Evolutionary conservation across 2,329 filamentous ascomycete species (phyloP), one percentile per base, ranked within the genome.

Genomic region (Lecanicillium sp.): DNA sequence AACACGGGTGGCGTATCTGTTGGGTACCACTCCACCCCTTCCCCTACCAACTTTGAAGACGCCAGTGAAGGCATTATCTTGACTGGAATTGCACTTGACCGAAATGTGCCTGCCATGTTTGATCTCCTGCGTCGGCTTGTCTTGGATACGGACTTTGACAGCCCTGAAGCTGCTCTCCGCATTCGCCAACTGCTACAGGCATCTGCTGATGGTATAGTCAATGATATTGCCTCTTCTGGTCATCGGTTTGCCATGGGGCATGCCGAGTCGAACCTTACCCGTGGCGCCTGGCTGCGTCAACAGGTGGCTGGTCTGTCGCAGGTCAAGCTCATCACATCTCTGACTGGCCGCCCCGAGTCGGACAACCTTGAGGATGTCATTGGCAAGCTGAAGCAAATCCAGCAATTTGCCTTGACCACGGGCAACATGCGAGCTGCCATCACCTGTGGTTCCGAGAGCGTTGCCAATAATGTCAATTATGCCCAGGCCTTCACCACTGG

Each of bases 1-100:
- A 94, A 94, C 65, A 96, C 92, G 2, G 92, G 92, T 15, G 92
- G 92, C 9, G 76, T 98, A 28, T 85, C 81, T 3, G 80, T 94
- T 13, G 80, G 83, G 2, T 89, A 95, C 49, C 85, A 94, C 61
- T 77, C 83, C n/a, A 80, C 83, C 0, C 77, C 89, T 0, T 87
- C 80, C 3, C 86, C 90, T 1, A 73, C 72, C 2, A 77, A 90
- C 47, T 78, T 85, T 39, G 71, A 74, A 20, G 67, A 73, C 18
- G 83, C 80, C 8, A 79, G 75, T 14, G 92, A 98, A 61, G 92
- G 92, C 1, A 66, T 98, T 18, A 76, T 83, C 11, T 80, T 96
- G 40, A 80, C 80, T 3, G 90, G 92, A 13, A 94, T 84, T 67
- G 89, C 89, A 0, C 64, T 98, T 28, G 90, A 98, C 55, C 75